Conservation (phyloP, 1,284 basidiomycete genomes). For the Ganoderma sinense region DNA sequence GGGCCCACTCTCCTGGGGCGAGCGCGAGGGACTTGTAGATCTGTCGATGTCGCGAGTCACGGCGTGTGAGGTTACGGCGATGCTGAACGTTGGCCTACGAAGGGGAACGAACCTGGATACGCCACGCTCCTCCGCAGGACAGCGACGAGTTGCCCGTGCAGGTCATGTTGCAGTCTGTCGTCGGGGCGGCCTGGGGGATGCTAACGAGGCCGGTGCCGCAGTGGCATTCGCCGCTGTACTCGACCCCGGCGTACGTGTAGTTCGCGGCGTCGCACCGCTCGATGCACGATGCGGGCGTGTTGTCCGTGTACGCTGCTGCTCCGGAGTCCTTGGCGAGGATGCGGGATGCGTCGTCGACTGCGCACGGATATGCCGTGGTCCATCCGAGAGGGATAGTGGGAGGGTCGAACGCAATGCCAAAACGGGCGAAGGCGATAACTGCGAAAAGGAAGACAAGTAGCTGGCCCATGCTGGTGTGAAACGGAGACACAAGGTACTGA, state of each 20-base stretch:
- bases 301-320: constrained; percentile 25
- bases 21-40: constrained; percentile 30
- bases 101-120: constrained; percentile 20
- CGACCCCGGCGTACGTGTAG: constrained; percentile 35
- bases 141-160: constrained; percentile 27
- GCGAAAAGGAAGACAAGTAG: not conserved
- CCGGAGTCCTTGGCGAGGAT: constrained; percentile 26
- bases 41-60: not conserved
- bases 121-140: constrained; percentile 31
- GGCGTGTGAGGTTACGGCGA: not conserved
- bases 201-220: constrained; percentile 30
- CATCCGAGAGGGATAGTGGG: constrained; percentile 28
- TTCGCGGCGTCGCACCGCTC: constrained; percentile 27
- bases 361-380: constrained; percentile 24
- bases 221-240: constrained; percentile 35
- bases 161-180: constrained; percentile 30
- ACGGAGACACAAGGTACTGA: not conserved
- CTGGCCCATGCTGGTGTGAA: not conserved
- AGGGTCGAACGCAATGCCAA: constrained; percentile 8
- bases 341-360: constrained; percentile 27
- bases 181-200: constrained; percentile 17
- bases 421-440: not conserved
- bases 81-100: too few relatives aligned
- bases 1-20: constrained; percentile 17
- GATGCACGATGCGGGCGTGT: constrained; percentile 32